phyloP scores from a whole-genome alignment of 129 eudicot genomes.

The Escallonia rubra region DNA sequence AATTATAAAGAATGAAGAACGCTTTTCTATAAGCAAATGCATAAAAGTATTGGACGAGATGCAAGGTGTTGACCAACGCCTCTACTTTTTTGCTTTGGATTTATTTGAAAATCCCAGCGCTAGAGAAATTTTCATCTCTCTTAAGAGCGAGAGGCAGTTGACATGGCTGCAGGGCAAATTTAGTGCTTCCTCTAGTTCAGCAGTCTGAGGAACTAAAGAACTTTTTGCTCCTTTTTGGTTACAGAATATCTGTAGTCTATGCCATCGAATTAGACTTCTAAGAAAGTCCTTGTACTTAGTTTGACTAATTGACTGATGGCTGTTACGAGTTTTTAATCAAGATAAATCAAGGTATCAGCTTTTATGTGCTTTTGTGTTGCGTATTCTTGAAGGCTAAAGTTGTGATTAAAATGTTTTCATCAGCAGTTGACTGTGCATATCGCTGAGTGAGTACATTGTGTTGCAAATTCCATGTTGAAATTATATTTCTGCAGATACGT shows the following conservation, averaged over 20 bases:
- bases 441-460: background rate
- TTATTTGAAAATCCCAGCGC: constrained; percentile 45
- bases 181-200: constrained; percentile 28
- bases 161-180: constrained; percentile 57
- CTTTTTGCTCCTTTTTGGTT: background rate
- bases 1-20: constrained; percentile 41
- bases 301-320: constrained; percentile 4
- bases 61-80: constrained; percentile 47
- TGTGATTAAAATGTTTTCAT: background rate
- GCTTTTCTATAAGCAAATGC: constrained; percentile 55
- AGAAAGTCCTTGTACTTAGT: constrained; percentile 13
- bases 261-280: background rate
- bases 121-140: constrained; percentile 49
- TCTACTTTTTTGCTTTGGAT: constrained; percentile 57
- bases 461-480: constrained; percentile 7
- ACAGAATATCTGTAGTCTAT: background rate
- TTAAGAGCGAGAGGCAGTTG: constrained; percentile 46
- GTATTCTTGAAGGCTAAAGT: constrained; percentile 1
- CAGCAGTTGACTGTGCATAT: background rate
- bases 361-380: background rate
- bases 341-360: background rate
- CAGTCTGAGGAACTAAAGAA: constrained; percentile 13
- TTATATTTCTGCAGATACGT: constrained; percentile 21
- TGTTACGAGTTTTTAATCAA: background rate
- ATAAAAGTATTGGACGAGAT: constrained; percentile 55